A percentile compares a stretch with the other conserved stretches of the same genome.
These are phyloP conservation scores for Macrotyloma uniflorum DNA, from an alignment of 306 rosid species.

Conservation along the genomic window DNA sequence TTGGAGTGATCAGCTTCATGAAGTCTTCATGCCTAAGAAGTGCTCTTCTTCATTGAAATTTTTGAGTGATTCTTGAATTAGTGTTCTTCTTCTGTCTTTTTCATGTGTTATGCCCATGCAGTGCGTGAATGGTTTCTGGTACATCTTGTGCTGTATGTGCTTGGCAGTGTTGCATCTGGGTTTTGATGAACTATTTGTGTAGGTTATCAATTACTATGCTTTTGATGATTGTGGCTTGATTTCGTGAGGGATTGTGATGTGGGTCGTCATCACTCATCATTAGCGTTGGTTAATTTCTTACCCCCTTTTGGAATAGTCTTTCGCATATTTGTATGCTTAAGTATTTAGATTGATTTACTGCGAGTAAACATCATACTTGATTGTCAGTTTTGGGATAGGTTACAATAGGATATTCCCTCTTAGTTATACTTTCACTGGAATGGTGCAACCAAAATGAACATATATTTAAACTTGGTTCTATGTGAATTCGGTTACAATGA, in stretches of 20 bases:
- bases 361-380: constrained; percentile 4
- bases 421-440: not conserved
- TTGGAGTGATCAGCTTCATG: constrained; percentile 26
- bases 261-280: constrained; percentile 1
- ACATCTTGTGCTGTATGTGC: not conserved
- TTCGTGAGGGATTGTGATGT: constrained; percentile 12
- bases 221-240: constrained; percentile 2
- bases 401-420: not conserved
- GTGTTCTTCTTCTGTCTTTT: constrained; percentile 8
- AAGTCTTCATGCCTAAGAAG: not conserved
- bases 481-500: constrained; percentile 1
- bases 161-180: constrained; percentile 27
- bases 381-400: constrained; percentile 5
- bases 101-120: constrained; percentile 16
- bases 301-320: constrained; percentile 22
- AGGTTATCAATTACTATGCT: constrained; percentile 12
- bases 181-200: constrained; percentile 20
- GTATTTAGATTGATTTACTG: constrained; percentile 18
- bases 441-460: not conserved
- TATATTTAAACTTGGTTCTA: not conserved
- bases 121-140: constrained; percentile 35
- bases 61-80: constrained; percentile 27
- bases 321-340: constrained; percentile 1
- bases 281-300: constrained; percentile 1
- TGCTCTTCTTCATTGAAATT: constrained; percentile 24